These are phyloP conservation scores for Mycena belliarum DNA, from an alignment of 768 basidiomycete genomes.

Conservation along the genomic window DNA sequence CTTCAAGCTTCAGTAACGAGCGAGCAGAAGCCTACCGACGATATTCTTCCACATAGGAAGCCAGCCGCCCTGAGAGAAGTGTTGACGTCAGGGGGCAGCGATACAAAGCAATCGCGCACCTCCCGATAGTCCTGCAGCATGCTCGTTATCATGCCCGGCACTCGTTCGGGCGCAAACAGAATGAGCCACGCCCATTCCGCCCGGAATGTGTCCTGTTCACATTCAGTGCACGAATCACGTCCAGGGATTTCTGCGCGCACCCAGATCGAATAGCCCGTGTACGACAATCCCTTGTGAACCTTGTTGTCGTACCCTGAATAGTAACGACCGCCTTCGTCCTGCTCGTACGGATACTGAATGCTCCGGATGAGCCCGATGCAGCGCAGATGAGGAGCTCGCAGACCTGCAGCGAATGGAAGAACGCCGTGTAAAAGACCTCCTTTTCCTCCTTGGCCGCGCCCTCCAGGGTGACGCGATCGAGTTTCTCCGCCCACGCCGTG, in stretches of 20 bases:
- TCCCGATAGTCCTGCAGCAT: constrained; percentile 80
- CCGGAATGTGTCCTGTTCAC: constrained; percentile 68
- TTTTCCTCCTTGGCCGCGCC: constrained; percentile 44
- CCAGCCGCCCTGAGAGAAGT: constrained; percentile 61
- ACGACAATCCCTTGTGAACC: constrained; percentile 66
- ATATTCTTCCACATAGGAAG: constrained; percentile 92
- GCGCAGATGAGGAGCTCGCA: neutral
- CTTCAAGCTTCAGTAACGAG: neutral
- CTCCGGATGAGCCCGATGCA: neutral
- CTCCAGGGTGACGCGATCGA: constrained; percentile 41
- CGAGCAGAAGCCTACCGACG: constrained; percentile 42
- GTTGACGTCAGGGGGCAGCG: no score
- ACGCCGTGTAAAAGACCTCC: constrained; percentile 45
- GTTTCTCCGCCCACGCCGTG: constrained; percentile 47
- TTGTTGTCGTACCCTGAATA: constrained; percentile 77
- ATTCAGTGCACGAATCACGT: neutral
- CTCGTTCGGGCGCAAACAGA: constrained; percentile 73
- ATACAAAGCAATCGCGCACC: constrained; percentile 31
- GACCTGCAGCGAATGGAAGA: constrained; percentile 32
- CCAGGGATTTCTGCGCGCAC: constrained; percentile 34
- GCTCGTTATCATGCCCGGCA: constrained; percentile 73
- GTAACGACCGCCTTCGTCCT: constrained; percentile 64
- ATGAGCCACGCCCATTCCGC: constrained; percentile 82
- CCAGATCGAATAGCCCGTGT: constrained; percentile 83
- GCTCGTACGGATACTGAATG: constrained; percentile 73